phyloP scores from a whole-genome alignment of 768 basidiomycete genomes.

The Neoboletus brunneissimus region DNA sequence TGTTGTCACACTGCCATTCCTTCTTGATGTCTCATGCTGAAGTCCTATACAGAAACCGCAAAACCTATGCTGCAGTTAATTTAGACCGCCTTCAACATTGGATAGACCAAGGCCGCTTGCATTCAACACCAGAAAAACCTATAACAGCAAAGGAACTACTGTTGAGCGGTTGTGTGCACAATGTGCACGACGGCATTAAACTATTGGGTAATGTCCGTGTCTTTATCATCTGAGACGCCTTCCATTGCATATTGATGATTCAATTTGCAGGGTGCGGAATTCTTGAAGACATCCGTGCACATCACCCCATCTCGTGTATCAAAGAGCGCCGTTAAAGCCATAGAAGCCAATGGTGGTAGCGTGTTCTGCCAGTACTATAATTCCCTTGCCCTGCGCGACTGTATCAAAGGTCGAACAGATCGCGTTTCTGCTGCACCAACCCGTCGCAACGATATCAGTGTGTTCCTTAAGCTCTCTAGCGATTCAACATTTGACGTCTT shows the following conservation, averaged over 20 bases:
- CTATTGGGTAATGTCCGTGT: slow-evolving; percentile 74
- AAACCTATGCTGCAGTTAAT: slow-evolving; percentile 79
- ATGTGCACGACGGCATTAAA: slow-evolving; percentile 89
- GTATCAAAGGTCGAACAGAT: slow-evolving; percentile 68
- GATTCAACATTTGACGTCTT: slow-evolving; percentile 1
- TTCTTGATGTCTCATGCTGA: neutral
- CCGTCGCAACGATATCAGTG: slow-evolving; percentile 82
- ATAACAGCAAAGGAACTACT: slow-evolving; percentile 87
- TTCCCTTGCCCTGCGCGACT: slow-evolving; percentile 75
- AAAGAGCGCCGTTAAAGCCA: slow-evolving; percentile 77
- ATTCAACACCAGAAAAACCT: slow-evolving; percentile 72
- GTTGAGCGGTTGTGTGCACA: slow-evolving; percentile 84
- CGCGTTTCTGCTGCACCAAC: slow-evolving; percentile 75
- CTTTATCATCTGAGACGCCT: neutral
- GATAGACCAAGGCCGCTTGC: slow-evolving; percentile 81
- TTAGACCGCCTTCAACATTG: slow-evolving; percentile 86
- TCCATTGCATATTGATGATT: slow-evolving; percentile 1
- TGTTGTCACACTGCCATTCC: slow-evolving; percentile 11
- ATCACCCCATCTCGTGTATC: slow-evolving; percentile 85
- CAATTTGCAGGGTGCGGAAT: slow-evolving; percentile 53
- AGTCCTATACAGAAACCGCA: slow-evolving; percentile 56
- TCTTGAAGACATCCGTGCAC: slow-evolving; percentile 69
- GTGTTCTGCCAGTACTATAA: slow-evolving; percentile 94
- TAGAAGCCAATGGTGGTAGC: slow-evolving; percentile 78
- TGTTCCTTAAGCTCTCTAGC: slow-evolving; percentile 29